Evolutionary conservation across 306 rosid species (phyloP), one percentile per base, ranked within the genome.

Genomic region (Prunus padus): DNA sequence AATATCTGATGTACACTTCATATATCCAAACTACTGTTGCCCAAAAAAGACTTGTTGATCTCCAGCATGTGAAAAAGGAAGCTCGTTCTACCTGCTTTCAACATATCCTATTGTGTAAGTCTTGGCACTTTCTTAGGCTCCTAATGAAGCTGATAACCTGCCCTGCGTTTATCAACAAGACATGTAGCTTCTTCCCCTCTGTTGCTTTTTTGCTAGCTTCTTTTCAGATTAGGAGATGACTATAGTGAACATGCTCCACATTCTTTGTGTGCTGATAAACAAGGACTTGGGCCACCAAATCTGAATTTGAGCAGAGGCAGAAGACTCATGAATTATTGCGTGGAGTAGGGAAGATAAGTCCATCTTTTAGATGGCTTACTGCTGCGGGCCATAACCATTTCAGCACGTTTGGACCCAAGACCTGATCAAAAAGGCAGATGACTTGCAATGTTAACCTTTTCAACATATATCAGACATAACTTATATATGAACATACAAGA

Each of bases 301-400:
- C 47, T 9, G 75, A 82, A 79, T 70, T 65, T 62, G 26, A 30
- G 75, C 62, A 31, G 33, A 33, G 44, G 72, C 64, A 44, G 65
- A 51, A 31, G 9, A 57, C 66, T 77, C 75, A 88, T n/a, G 83
- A 85, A 79, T 51, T 80, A 74, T 89, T 97, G 0, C 90, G 91
- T 20, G 67, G 12, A 28, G 85, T 75, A 3, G 92, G 96, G 81
- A 93, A 93, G 59, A 82, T 56, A 70, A 91, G 87, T 68, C 97
- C 96, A 57, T 84, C 88, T 88, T 91, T 91, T 23, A 93, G 86
- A 89, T 93, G 96, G 83, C 91, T 65, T 52, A 87, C 75, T 61
- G 96, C 76, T 5, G 89, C 79, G 11, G 98, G 98, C 28, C 96
- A 91, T 20, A 88, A 82, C 98, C 97, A 93, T 79, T 83, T 86